These are phyloP conservation scores for Aspergillus sp. DNA, from an alignment of 2,329 filamentous ascomycete genomes.

Conservation along the genomic window DNA sequence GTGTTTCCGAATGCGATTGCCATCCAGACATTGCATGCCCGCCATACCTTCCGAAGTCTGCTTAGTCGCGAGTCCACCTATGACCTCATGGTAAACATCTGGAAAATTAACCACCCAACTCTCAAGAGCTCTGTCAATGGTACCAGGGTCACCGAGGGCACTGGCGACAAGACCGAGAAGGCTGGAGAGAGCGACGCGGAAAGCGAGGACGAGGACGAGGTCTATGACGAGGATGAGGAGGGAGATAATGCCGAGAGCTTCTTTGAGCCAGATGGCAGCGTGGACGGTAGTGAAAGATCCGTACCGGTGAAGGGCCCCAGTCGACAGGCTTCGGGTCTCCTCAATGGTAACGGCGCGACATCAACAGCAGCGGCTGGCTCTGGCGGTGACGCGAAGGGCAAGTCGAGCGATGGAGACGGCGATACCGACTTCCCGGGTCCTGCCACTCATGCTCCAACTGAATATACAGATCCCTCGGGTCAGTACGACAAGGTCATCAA, in stretches of 20 bases:
- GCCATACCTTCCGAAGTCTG: conserved; percentile 94
- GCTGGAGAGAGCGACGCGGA: conserved; percentile 67
- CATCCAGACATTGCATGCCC: conserved; percentile 91
- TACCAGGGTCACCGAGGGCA: conserved; percentile 74
- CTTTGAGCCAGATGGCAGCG: conserved; percentile 55
- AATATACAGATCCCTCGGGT: conserved; percentile 73
- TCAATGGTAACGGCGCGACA: conserved; percentile 34
- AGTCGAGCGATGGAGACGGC: conserved; percentile 37
- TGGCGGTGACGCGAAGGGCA: conserved; percentile 44
- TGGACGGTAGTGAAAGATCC: conserved; percentile 53
- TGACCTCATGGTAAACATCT: conserved; percentile 95
- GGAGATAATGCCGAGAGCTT: conserved; percentile 60
- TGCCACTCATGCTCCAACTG: conserved; percentile 75
- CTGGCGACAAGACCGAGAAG: conserved; percentile 89
- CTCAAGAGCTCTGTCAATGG: conserved; percentile 90
- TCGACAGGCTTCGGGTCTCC: conserved; percentile 68
- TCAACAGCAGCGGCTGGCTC: conserved; percentile 38
- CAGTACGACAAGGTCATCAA: conserved; percentile 85
- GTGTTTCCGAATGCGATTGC: conserved; percentile 97
- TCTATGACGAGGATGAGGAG: conserved; percentile 53
- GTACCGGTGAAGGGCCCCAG: conserved; percentile 54
- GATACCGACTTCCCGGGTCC: conserved; percentile 76
- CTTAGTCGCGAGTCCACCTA: conserved; percentile 94
- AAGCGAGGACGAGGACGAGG: conserved; percentile 69
- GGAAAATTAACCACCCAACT: conserved; percentile 93